These are phyloP conservation scores for Primulina huaijiensis DNA, from an alignment of 257 asterid species.

Conservation along the genomic window DNA sequence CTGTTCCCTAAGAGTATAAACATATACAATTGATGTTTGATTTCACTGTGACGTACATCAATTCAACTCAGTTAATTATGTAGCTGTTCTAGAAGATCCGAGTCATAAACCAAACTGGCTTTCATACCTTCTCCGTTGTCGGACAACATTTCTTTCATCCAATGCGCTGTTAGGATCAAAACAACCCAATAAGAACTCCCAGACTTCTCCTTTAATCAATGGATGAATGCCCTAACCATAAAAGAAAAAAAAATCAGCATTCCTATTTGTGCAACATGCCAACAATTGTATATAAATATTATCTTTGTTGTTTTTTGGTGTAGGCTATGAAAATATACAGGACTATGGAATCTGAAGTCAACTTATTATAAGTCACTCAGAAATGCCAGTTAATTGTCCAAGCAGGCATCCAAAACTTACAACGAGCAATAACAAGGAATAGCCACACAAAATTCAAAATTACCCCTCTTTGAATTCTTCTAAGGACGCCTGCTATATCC, in stretches of 20 bases:
- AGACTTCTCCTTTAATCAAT: slow-evolving; percentile 80
- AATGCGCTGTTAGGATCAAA: slow-evolving; percentile 82
- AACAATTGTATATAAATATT: slow-evolving; percentile 6
- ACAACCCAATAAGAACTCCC: slow-evolving; percentile 97
- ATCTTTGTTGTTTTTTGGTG: background rate
- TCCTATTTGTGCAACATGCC: slow-evolving; percentile 8
- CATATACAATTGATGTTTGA: background rate
- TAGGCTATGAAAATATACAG: background rate
- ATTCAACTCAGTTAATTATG: slow-evolving; percentile 5
- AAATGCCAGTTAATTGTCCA: slow-evolving; percentile 17
- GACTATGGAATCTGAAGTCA: slow-evolving; percentile 5
- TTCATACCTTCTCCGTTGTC: slow-evolving; percentile 66
- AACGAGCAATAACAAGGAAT: slow-evolving; percentile 6
- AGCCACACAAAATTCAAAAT: slow-evolving; percentile 21
- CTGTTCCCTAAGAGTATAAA: slow-evolving; percentile 54
- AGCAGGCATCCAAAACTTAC: slow-evolving; percentile 3
- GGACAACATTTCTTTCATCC: slow-evolving; percentile 64
- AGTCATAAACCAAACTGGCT: slow-evolving; percentile 14
- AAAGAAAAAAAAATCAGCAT: slow-evolving; percentile 27
- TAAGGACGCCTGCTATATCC: slow-evolving; percentile 91
- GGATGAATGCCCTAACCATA: slow-evolving; percentile 83
- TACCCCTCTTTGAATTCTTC: slow-evolving; percentile 98
- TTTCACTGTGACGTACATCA: background rate
- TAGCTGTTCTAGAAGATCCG: background rate
- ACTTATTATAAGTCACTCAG: slow-evolving; percentile 5